Evolutionary conservation across 352 stramenopile species (phyloP).

Genomic region (Globisporangium abappressorium): DNA sequence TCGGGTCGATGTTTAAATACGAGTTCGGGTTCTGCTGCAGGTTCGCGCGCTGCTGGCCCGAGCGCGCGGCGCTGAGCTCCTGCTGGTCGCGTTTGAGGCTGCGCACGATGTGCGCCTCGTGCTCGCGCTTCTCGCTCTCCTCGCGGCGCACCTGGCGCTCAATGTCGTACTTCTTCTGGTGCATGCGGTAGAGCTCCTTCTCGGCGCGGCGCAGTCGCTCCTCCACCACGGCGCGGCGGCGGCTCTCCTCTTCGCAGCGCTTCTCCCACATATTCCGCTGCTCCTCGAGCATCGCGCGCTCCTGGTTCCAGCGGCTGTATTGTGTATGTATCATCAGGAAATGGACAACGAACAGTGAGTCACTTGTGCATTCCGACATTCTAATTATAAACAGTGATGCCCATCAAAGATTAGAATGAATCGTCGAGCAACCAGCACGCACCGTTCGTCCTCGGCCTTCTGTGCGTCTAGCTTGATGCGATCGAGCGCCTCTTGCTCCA

Average conservation of each 20-base stretch:
- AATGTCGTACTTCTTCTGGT: conserved; percentile 90
- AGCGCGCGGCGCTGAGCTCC: conserved; percentile 26
- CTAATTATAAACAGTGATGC: conserved; percentile 6
- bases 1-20: conserved; percentile 62
- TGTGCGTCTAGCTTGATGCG: conserved; percentile 80
- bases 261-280: conserved; percentile 68
- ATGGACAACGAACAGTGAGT: not conserved
- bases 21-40: conserved; percentile 12
- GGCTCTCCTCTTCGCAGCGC: conserved; percentile 73
- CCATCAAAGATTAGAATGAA: conserved; percentile 3
- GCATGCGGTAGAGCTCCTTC: conserved; percentile 88
- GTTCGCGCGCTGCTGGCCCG: conserved; percentile 2
- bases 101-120: conserved; percentile 81
- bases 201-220: conserved; percentile 78
- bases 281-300: conserved; percentile 57
- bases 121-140: conserved; percentile 84
- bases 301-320: conserved; percentile 60
- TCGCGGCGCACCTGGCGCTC: conserved; percentile 78
- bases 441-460: conserved; percentile 83
- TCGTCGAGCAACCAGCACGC: conserved; percentile 13
- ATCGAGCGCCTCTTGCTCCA: conserved; percentile 82
- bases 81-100: conserved; percentile 77
- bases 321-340: not conserved
- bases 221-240: conserved; percentile 66
- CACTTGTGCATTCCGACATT: not conserved